A percentile compares a stretch with the other conserved stretches of the same genome.
Conservation (phyloP, 2,329 filamentous ascomycete species). For the Alternaria sp. region DNA sequence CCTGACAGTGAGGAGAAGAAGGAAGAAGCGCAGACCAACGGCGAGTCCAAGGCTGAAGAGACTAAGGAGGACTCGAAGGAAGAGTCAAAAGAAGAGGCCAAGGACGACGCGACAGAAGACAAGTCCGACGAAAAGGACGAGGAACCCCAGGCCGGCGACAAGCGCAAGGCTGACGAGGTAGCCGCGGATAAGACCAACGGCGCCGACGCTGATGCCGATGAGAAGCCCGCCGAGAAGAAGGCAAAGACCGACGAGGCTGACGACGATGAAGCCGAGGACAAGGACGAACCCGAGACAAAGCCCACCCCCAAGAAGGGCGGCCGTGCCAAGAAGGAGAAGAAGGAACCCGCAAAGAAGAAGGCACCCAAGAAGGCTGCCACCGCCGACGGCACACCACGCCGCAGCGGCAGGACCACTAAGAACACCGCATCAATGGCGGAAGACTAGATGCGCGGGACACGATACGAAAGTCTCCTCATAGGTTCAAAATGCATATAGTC, state of each 20-base stretch:
- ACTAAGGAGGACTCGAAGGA: constrained; percentile 17
- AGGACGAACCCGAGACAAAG: constrained; percentile 35
- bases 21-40: constrained; percentile 25
- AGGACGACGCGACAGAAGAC: constrained; percentile 27
- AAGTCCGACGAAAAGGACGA: constrained; percentile 9
- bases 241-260: constrained; percentile 32
- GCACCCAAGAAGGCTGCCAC: constrained; percentile 58
- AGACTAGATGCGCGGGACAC: background rate
- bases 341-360: constrained; percentile 51
- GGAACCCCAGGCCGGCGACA: constrained; percentile 40
- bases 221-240: constrained; percentile 30
- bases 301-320: constrained; percentile 43
- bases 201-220: constrained; percentile 2
- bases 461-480: background rate
- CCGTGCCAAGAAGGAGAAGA: constrained; percentile 51
- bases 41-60: constrained; percentile 36
- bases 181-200: constrained; percentile 29
- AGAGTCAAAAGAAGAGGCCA: constrained; percentile 33
- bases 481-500: background rate
- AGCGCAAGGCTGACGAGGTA: constrained; percentile 41
- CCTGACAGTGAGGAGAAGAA: constrained; percentile 27
- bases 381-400: constrained; percentile 55
- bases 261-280: constrained; percentile 32
- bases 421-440: background rate
- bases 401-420: constrained; percentile 49